Percentiles rank a stretch among this genome's conserved stretches.
Conservation (phyloP, 2,329 filamentous ascomycete species). For the Trichoderma sp. region DNA sequence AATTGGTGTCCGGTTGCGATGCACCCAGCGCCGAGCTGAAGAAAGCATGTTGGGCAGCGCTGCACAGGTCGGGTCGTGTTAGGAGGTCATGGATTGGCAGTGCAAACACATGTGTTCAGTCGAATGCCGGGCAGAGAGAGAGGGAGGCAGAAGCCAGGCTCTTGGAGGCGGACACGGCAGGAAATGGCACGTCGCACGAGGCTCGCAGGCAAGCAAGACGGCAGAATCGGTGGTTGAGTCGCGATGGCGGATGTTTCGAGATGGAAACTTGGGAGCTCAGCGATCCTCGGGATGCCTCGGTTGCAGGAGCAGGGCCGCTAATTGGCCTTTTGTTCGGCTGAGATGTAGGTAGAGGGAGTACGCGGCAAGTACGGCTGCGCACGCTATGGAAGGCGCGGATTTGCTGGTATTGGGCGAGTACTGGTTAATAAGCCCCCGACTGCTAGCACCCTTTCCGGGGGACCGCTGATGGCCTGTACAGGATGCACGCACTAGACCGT, state of each 20-base stretch:
- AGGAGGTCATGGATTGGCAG: conserved; percentile 25
- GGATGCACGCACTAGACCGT: neutral
- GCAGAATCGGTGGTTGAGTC: neutral
- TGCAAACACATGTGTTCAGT: conserved; percentile 1
- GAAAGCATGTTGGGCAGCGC: conserved; percentile 56
- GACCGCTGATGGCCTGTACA: neutral
- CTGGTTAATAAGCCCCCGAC: neutral
- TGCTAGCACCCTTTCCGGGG: neutral
- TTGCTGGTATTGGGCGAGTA: neutral
- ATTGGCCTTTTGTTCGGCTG: conserved; percentile 17
- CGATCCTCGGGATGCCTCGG: conserved; percentile 19
- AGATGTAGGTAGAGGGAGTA: conserved; percentile 2
- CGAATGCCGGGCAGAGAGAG: neutral
- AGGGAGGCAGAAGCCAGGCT: neutral
- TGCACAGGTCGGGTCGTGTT: conserved; percentile 19
- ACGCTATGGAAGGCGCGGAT: neutral
- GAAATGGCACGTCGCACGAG: neutral
- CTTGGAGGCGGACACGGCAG: neutral
- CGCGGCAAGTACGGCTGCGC: neutral
- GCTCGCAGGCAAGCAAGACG: neutral
- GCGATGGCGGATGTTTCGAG: conserved; percentile 16
- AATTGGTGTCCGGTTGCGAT: conserved; percentile 87
- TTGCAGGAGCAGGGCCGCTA: conserved; percentile 13
- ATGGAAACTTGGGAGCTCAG: conserved; percentile 4
- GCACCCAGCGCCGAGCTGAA: conserved; percentile 86